Conservation (phyloP, 257 asterid species). For the Avicennia marina region DNA sequence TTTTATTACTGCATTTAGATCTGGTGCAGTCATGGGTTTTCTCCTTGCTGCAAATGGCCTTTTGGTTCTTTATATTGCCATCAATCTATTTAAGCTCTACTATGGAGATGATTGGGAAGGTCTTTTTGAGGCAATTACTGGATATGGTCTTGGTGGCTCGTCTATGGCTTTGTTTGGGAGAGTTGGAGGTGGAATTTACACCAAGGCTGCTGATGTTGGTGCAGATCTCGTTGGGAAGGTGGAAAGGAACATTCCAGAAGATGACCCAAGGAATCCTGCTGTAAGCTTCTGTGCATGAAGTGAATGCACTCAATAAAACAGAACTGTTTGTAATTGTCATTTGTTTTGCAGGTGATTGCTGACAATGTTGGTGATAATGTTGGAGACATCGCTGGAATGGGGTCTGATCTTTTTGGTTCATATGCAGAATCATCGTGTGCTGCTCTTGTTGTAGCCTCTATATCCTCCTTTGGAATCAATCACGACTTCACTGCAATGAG, state of each 20-base stretch:
- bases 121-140: slow-evolving; percentile 82
- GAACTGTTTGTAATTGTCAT: neutral
- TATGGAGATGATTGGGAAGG: slow-evolving; percentile 94
- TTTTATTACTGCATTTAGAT: slow-evolving; percentile 49
- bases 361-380: slow-evolving; percentile 75
- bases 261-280: slow-evolving; percentile 61
- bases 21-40: slow-evolving; percentile 95
- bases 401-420: slow-evolving; percentile 43
- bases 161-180: slow-evolving; percentile 92
- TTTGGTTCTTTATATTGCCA: slow-evolving; percentile 65
- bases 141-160: slow-evolving; percentile 92
- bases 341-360: slow-evolving; percentile 52
- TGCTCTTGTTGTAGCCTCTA: slow-evolving; percentile 44
- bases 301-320: neutral
- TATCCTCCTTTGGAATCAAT: slow-evolving; percentile 35
- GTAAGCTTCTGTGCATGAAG: slow-evolving; percentile 22
- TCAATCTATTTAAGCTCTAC: slow-evolving; percentile 73
- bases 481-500: slow-evolving; percentile 65
- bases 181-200: slow-evolving; percentile 93
- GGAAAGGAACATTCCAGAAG: slow-evolving; percentile 56
- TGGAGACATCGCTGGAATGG: slow-evolving; percentile 77
- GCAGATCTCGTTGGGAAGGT: slow-evolving; percentile 62
- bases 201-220: slow-evolving; percentile 61
- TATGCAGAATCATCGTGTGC: slow-evolving; percentile 45
- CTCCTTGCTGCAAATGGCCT: slow-evolving; percentile 89